These are phyloP conservation scores for Yamadazyma dendronema DNA, from an alignment of 1,139 yeast species.

Conservation along the genomic window DNA sequence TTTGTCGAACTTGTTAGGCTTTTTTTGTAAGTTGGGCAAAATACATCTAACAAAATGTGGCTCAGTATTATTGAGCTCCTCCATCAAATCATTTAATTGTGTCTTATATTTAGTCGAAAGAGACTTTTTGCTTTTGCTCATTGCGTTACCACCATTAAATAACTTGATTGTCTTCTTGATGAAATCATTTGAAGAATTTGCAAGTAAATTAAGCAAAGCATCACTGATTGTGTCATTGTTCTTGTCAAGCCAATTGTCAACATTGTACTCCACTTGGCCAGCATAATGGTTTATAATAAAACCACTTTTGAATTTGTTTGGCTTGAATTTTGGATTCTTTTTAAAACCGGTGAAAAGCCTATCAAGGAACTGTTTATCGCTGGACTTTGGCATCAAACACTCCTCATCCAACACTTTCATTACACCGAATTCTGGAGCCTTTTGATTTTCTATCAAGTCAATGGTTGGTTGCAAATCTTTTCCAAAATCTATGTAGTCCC, in stretches of 20 bases:
- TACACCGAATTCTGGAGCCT: slow-evolving; percentile 73
- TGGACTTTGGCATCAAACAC: slow-evolving; percentile 89
- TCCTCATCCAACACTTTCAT: slow-evolving; percentile 90
- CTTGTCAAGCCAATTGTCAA: slow-evolving; percentile 91
- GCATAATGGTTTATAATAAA: slow-evolving; percentile 91
- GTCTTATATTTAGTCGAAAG: slow-evolving; percentile 86
- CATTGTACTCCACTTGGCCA: slow-evolving; percentile 88
- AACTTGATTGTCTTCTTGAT: slow-evolving; percentile 19
- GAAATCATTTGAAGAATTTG: slow-evolving; percentile 56
- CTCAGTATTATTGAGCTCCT: slow-evolving; percentile 73
- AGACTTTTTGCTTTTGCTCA: slow-evolving; percentile 50
- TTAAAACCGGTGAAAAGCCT: slow-evolving; percentile 71
- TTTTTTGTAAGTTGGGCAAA: slow-evolving; percentile 78
- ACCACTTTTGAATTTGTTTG: slow-evolving; percentile 67
- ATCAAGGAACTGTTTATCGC: slow-evolving; percentile 80
- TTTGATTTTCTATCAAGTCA: slow-evolving; percentile 72
- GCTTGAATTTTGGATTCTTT: slow-evolving; percentile 57
- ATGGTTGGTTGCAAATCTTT: slow-evolving; percentile 93
- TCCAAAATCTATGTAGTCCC: slow-evolving; percentile 98
- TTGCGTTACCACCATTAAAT: slow-evolving; percentile 23
- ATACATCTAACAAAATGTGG: slow-evolving; percentile 98
- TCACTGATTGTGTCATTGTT: slow-evolving; percentile 93
- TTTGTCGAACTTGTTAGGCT: slow-evolving; percentile 71
- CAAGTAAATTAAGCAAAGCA: slow-evolving; percentile 57
- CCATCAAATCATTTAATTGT: slow-evolving; percentile 71